phyloP scores from a whole-genome alignment of 83 land plant species.

The Thuja plicata region DNA sequence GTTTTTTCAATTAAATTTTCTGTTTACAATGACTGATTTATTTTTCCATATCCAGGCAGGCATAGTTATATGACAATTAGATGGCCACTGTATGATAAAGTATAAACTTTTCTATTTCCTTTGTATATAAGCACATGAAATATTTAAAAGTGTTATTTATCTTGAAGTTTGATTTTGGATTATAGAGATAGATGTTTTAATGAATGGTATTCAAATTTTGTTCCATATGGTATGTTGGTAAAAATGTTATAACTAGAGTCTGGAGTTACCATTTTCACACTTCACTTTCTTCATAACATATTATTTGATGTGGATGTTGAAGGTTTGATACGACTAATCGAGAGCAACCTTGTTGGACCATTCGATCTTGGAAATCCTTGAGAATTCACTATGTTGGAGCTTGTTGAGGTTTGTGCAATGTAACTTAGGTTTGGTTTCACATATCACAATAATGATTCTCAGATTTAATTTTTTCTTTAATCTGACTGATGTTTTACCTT shows the following conservation, averaged over 20 bases:
- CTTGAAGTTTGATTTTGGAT: background rate
- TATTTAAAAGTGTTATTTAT: background rate
- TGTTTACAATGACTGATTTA: background rate
- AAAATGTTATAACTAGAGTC: background rate
- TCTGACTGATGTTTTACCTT: constrained; percentile 1
- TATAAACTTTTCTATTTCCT: background rate
- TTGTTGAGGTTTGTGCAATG: constrained; percentile 43
- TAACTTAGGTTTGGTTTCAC: background rate
- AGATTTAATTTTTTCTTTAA: background rate
- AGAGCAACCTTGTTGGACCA: constrained; percentile 54
- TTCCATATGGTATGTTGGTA: background rate
- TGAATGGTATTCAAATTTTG: background rate
- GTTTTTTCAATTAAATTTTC: background rate
- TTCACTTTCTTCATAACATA: background rate
- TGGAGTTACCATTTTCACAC: background rate
- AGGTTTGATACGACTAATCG: constrained; percentile 55
- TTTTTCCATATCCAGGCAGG: background rate
- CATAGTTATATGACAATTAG: background rate
- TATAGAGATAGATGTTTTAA: background rate
- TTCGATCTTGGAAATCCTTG: constrained; percentile 68
- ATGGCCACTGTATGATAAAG: background rate
- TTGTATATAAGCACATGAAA: background rate
- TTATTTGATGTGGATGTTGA: constrained; percentile 33
- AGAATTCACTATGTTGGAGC: constrained; percentile 68
- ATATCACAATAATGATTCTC: background rate